Conservation (phyloP, 2,329 filamentous ascomycete species). For the Colletotrichum euphorbiae region DNA sequence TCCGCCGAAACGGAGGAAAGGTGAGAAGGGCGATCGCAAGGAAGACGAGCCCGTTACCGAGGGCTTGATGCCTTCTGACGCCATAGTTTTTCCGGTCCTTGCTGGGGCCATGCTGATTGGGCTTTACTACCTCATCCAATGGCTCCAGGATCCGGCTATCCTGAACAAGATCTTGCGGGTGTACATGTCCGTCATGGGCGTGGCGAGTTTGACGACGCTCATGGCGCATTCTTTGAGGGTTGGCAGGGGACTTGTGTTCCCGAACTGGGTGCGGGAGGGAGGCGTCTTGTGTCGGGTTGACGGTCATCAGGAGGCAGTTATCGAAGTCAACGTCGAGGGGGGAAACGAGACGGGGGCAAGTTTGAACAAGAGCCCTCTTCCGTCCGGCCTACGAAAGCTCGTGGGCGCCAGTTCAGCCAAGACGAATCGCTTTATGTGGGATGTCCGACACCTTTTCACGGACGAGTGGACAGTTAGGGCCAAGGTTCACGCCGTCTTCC, state of each 20-base stretch:
- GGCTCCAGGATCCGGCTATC: slow-evolving; percentile 82
- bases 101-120: slow-evolving; percentile 78
- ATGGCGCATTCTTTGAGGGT: slow-evolving; percentile 78
- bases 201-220: slow-evolving; percentile 81
- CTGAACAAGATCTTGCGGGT: slow-evolving; percentile 85
- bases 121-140: slow-evolving; percentile 91
- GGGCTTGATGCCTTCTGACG: slow-evolving; percentile 80
- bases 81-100: slow-evolving; percentile 84
- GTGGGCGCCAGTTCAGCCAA: slow-evolving; percentile 6
- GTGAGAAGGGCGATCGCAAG: slow-evolving; percentile 47
- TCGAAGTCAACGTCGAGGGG: slow-evolving; percentile 18
- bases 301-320: slow-evolving; percentile 53
- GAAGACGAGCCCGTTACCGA: slow-evolving; percentile 57
- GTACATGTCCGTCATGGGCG: slow-evolving; percentile 84
- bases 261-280: slow-evolving; percentile 70
- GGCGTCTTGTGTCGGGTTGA: slow-evolving; percentile 61
- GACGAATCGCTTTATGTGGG: slow-evolving; percentile 56
- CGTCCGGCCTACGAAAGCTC: slow-evolving; percentile 43
- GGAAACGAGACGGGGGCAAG: neutral
- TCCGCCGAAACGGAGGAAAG: slow-evolving; percentile 63
- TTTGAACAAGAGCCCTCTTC: slow-evolving; percentile 47
- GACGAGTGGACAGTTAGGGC: slow-evolving; percentile 64
- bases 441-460: slow-evolving; percentile 61
- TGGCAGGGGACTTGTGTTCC: slow-evolving; percentile 76
- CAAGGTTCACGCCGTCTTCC: slow-evolving; percentile 62